Evolutionary conservation across 2,329 filamentous ascomycete species (phyloP).

Genomic region (Sarocladiaceae sp.): DNA sequence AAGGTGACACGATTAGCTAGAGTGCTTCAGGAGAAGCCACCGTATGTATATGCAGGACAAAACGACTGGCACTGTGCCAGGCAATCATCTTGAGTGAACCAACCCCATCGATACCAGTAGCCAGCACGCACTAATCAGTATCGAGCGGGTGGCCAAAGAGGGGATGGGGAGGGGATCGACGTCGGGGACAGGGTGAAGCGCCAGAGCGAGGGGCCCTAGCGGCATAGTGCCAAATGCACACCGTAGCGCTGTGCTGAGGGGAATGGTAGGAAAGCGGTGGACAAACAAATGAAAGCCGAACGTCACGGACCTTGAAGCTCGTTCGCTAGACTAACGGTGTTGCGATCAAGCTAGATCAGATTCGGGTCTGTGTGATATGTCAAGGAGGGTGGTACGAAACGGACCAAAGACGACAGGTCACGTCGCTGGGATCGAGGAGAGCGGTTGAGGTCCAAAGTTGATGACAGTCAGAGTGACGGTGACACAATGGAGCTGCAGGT

Average conservation of each 20-base stretch:
- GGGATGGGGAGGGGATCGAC: conserved; percentile 1
- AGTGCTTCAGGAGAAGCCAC: too few species aligned
- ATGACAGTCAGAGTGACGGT: conserved; percentile 2
- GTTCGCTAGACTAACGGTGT: neutral
- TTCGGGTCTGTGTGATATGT: neutral
- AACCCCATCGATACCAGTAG: conserved; percentile 1
- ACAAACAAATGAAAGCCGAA: conserved; percentile 2
- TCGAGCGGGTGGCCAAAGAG: conserved; percentile 2
- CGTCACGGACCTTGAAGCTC: conserved; percentile 2
- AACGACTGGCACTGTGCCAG: too few species aligned
- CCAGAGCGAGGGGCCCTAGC: neutral
- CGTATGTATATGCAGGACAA: too few species aligned
- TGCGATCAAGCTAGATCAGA: conserved; percentile 5
- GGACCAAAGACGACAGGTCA: conserved; percentile 6
- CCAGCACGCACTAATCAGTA: conserved; percentile 1
- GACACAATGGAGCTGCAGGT: neutral
- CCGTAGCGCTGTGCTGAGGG: conserved; percentile 4
- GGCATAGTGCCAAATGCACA: neutral
- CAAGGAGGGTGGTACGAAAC: conserved; percentile 6
- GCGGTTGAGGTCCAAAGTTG: too few species aligned
- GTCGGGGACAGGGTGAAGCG: neutral
- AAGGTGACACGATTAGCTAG: too few species aligned
- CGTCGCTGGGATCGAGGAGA: neutral
- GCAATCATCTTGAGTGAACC: too few species aligned
- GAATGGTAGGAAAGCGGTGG: neutral